Base-by-base conservation (phyloP, 2,329 filamentous ascomycete species). In the Drechslerella stenobrocha region DNA sequence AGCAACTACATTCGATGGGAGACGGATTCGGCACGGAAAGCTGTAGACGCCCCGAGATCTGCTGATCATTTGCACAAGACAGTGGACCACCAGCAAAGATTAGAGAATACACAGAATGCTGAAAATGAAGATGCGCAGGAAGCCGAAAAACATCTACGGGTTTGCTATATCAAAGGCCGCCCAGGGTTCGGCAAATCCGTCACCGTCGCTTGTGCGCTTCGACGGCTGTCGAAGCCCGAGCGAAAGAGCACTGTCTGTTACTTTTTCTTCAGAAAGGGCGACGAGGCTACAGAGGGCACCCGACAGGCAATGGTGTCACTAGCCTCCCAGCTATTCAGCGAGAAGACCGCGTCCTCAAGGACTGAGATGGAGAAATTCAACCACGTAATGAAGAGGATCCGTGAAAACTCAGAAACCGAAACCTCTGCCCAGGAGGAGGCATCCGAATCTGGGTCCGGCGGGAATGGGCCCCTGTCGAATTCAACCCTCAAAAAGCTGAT, bases 251-350 rank as follows among this genome's bases (percentile, higher is more conserved):
- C 63, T 1, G 55, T 67, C 23, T 67, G 63, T 22, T 67, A 67
- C 28, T 67, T 67, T 18, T 67, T 67, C 30, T 67, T 67, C 51
- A 60, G 50, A 13, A 60, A 67, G n/a, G 63, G 63, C 18, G 63
- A 67, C 24, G 63, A 67, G 18, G 40, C 63, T 20, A 67, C 63
- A 7, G 55, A 67, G 22, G 56, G 32, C 2, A 20, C 63, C 8
- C 34, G 55, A 23, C 42, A 55, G 20, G 63, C 63, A 2, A 37
- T 67, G 2, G 2, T 35, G n/a, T 67, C 63, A 0, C 13, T 67
- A 1, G 35, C 63, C 2, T 35, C 30, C 15, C 63, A 67, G 45
- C 40, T 67, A 20, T 67, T 67, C 37, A 60, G 55, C 13, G 63
- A 67, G 28, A 67, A 52, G n/a, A 51, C 59, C 13, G 63, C 63